These are phyloP conservation scores for Cyclotella baltica DNA, from an alignment of 108 stramenopile genomes.

Conservation along the genomic window DNA sequence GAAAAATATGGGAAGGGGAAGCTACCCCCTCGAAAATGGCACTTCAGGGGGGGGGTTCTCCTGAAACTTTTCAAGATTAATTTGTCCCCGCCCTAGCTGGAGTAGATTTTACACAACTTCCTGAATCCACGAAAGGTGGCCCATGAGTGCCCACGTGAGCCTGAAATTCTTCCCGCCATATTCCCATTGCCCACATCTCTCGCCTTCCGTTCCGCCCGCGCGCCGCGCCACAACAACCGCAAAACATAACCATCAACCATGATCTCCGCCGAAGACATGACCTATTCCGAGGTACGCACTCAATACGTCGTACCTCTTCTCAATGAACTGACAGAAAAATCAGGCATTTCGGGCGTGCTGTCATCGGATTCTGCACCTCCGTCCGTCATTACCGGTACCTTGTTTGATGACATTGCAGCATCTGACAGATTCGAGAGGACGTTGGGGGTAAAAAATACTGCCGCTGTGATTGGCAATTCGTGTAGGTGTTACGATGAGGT, in stretches of 20 bases:
- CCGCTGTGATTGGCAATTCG: background rate
- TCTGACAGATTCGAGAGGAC: background rate
- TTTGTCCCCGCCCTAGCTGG: too few relatives aligned
- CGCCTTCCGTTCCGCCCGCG: too few relatives aligned
- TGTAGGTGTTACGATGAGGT: conserved; percentile 34
- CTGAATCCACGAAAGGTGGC: too few relatives aligned
- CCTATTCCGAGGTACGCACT: conserved; percentile 17
- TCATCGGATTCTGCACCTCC: background rate
- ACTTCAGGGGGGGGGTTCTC: too few relatives aligned
- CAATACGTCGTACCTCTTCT: conserved; percentile 36
- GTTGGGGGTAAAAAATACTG: background rate
- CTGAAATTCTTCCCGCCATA: too few relatives aligned
- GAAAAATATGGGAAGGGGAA: too few relatives aligned
- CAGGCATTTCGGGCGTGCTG: background rate
- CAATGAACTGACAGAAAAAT: conserved; percentile 16
- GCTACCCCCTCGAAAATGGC: too few relatives aligned
- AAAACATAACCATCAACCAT: background rate
- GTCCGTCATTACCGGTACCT: conserved; percentile 5
- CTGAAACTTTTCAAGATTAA: too few relatives aligned
- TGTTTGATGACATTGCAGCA: conserved; percentile 37
- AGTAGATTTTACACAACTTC: too few relatives aligned
- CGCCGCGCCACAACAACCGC: background rate
- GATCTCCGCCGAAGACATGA: conserved; percentile 32
- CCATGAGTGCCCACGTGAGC: too few relatives aligned
- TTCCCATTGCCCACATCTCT: too few relatives aligned